Conservation (phyloP, 495 filamentous ascomycete species). For the Rostrohypoxylon terebratum region DNA sequence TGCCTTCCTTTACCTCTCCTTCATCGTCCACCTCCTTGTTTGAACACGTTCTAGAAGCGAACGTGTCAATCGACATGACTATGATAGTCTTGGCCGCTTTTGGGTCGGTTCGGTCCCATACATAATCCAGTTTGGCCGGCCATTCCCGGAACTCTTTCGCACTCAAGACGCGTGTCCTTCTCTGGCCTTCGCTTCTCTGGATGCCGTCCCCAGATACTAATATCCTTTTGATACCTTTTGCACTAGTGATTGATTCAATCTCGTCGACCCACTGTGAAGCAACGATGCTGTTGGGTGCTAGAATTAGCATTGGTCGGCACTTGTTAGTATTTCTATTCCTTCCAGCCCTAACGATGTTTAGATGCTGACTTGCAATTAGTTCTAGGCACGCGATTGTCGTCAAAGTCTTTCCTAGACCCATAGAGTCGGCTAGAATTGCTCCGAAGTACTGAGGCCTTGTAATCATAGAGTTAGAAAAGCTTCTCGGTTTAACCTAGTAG, state of each 20-base stretch:
- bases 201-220: slow-evolving; percentile 37
- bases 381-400: slow-evolving; percentile 39
- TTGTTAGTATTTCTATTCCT: slow-evolving; percentile 1
- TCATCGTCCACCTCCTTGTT: neutral
- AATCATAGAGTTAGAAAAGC: no score
- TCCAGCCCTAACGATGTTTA: slow-evolving; percentile 17
- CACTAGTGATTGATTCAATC: slow-evolving; percentile 10
- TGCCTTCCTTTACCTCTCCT: neutral
- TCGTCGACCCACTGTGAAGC: slow-evolving; percentile 45
- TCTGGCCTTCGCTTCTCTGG: neutral
- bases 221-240: slow-evolving; percentile 26
- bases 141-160: slow-evolving; percentile 25
- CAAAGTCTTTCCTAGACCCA: slow-evolving; percentile 94
- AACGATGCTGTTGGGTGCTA: slow-evolving; percentile 42
- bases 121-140: slow-evolving; percentile 23
- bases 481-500: no score
- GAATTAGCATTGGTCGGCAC: slow-evolving; percentile 39
- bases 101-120: slow-evolving; percentile 37
- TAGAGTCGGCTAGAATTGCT: slow-evolving; percentile 90
- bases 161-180: slow-evolving; percentile 10
- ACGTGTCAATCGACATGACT: slow-evolving; percentile 43
- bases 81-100: slow-evolving; percentile 26
- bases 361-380: slow-evolving; percentile 35
- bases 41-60: slow-evolving; percentile 40
- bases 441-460: slow-evolving; percentile 58